phyloP scores from a whole-genome alignment of 1,284 basidiomycete genomes.

The Xerocomus amazonicus region DNA sequence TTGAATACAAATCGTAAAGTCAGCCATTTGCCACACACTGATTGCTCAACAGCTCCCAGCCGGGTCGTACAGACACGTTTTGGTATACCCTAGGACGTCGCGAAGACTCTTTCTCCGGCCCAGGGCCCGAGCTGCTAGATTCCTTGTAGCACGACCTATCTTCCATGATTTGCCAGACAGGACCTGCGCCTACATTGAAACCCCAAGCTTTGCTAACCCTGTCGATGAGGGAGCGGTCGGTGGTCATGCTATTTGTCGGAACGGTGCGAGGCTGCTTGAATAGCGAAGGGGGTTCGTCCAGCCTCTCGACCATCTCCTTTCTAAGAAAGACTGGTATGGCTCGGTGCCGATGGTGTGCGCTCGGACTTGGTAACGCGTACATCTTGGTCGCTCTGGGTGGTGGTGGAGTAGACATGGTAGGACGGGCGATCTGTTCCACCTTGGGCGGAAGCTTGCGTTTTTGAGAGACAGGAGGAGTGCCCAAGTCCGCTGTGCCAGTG shows the following conservation, averaged over 20 bases:
- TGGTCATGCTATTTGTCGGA: conserved; percentile 38
- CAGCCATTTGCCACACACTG: conserved; percentile 42
- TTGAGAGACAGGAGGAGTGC: conserved; percentile 4
- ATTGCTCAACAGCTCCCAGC: conserved; percentile 43
- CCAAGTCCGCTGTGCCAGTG: neutral
- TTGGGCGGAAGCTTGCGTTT: conserved; percentile 24
- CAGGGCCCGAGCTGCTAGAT: conserved; percentile 31
- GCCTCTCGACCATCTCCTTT: conserved; percentile 51
- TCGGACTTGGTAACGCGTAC: conserved; percentile 55
- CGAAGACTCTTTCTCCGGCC: conserved; percentile 41
- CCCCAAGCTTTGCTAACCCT: conserved; percentile 61
- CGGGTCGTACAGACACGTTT: conserved; percentile 40
- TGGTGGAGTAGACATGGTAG: conserved; percentile 19
- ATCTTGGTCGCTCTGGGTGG: conserved; percentile 44
- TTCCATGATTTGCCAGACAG: conserved; percentile 68
- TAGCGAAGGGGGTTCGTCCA: conserved; percentile 45
- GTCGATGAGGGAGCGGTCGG: conserved; percentile 27
- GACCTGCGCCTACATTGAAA: conserved; percentile 67
- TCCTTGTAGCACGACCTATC: conserved; percentile 78
- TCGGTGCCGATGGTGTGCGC: conserved; percentile 63
- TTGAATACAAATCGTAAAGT: conserved; percentile 7
- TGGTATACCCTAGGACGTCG: conserved; percentile 58
- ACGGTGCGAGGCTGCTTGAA: conserved; percentile 20
- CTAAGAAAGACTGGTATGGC: conserved; percentile 56
- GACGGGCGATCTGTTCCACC: conserved; percentile 19